Percentiles rank a stretch among this genome's conserved stretches.
Evolutionary conservation across 2,329 filamentous ascomycete species (phyloP).

Genomic region (Triangularia verruculosa): DNA sequence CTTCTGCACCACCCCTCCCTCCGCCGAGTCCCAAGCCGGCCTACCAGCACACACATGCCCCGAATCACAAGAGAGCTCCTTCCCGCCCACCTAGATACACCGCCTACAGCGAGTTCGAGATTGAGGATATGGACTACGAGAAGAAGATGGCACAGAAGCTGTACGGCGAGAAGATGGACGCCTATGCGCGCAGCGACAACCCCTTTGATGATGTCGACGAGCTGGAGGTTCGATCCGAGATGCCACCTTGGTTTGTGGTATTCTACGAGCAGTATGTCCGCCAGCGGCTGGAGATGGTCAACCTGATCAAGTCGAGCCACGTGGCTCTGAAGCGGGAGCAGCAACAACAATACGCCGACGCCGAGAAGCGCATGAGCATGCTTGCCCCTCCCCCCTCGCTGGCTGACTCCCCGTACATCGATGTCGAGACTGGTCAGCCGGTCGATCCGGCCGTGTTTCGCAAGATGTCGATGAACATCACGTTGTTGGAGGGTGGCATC

Average conservation of each 20-base stretch:
- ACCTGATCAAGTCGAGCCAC: conserved; percentile 45
- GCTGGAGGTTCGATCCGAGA: conserved; percentile 39
- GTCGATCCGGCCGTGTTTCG: conserved; percentile 50
- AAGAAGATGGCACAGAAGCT: conserved; percentile 41
- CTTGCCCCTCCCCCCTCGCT: conserved; percentile 16
- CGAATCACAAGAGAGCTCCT: conserved; percentile 5
- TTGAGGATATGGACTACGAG: conserved; percentile 37
- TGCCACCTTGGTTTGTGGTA: conserved; percentile 61
- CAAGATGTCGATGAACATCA: conserved; percentile 68
- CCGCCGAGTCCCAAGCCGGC: conserved; percentile 6
- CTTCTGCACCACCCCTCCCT: conserved; percentile 7
- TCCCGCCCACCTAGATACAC: conserved; percentile 34
- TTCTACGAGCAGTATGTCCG: conserved; percentile 63
- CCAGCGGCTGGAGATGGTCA: conserved; percentile 57
- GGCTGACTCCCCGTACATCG: conserved; percentile 38
- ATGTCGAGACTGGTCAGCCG: conserved; percentile 42
- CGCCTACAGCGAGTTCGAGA: conserved; percentile 33
- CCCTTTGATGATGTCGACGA: conserved; percentile 30
- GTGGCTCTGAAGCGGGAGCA: conserved; percentile 24
- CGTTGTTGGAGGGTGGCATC: conserved; percentile 73
- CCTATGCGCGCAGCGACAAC: conserved; percentile 14
- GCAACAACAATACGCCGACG: conserved; percentile 27
- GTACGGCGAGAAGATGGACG: conserved; percentile 30
- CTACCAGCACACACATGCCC: conserved; percentile 9
- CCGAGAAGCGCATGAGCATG: conserved; percentile 15